Conservation (phyloP, 306 rosid species). For the Rosa lucieae region DNA sequence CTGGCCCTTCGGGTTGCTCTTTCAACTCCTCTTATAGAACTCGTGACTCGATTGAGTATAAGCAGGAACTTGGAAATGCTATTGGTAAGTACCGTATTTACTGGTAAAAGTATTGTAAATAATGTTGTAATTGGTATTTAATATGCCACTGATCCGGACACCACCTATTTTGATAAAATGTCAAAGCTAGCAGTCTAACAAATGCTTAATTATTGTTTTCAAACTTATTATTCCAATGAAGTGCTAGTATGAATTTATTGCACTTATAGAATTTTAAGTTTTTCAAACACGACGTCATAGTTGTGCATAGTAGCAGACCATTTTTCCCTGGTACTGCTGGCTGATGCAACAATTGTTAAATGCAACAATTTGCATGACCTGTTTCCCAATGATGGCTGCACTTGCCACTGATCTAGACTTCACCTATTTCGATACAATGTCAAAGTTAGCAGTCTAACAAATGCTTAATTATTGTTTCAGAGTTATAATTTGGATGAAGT, state of each 20-base stretch:
- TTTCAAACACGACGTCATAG: background rate
- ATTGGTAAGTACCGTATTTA: constrained; percentile 56
- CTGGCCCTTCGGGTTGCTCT: constrained; percentile 80
- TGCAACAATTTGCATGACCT: background rate
- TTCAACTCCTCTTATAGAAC: constrained; percentile 86
- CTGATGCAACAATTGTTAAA: background rate
- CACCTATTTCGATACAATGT: constrained; percentile 12
- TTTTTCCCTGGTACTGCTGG: background rate
- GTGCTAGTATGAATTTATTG: background rate
- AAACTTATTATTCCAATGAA: background rate
- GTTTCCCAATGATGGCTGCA: background rate
- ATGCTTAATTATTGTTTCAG: background rate
- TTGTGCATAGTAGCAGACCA: background rate
- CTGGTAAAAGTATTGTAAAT: constrained; percentile 15
- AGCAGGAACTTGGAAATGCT: constrained; percentile 92
- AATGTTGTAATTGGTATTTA: constrained; percentile 18
- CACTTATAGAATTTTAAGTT: background rate
- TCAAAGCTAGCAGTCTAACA: constrained; percentile 2
- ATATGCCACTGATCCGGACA: constrained; percentile 20
- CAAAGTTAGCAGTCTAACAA: background rate
- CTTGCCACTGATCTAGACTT: constrained; percentile 18
- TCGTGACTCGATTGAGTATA: constrained; percentile 79
- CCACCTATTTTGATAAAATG: constrained; percentile 15
- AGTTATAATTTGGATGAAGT: background rate
- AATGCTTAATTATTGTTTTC: constrained; percentile 4